These are phyloP conservation scores for Phytophthora brassicae DNA, from an alignment of 352 stramenopile genomes.

Conservation along the genomic window DNA sequence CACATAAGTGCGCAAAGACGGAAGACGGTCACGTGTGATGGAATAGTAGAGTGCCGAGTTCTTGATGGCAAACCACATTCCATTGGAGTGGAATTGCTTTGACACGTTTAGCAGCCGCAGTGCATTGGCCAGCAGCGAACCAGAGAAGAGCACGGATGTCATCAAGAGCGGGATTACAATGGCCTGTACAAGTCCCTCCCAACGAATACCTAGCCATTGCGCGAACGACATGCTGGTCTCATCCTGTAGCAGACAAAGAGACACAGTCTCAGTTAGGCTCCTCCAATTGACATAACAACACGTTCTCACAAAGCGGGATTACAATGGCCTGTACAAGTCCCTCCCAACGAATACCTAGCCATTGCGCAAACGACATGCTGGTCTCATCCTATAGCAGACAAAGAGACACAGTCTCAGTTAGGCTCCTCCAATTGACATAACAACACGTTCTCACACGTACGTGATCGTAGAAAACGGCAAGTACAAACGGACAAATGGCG, in stretches of 20 bases:
- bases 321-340: slow-evolving; percentile 56
- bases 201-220: slow-evolving; percentile 81
- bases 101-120: slow-evolving; percentile 78
- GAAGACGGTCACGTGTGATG: slow-evolving; percentile 68
- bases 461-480: slow-evolving; percentile 84
- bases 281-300: no score
- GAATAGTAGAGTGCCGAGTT: slow-evolving; percentile 83
- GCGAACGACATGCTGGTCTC: slow-evolving; percentile 80
- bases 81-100: slow-evolving; percentile 72
- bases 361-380: slow-evolving; percentile 80
- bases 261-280: no score
- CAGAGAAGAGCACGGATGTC: slow-evolving; percentile 79
- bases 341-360: slow-evolving; percentile 78
- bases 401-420: neutral
- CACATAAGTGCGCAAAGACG: slow-evolving; percentile 82
- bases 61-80: slow-evolving; percentile 79
- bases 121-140: slow-evolving; percentile 70
- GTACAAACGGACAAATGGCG: slow-evolving; percentile 75
- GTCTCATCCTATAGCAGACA: slow-evolving; percentile 56
- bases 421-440: no score
- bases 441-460: no score
- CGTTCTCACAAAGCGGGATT: slow-evolving; percentile 64
- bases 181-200: slow-evolving; percentile 55
- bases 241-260: slow-evolving; percentile 47
- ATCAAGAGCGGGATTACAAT: slow-evolving; percentile 62